Base-by-base conservation (phyloP, 2,329 filamentous ascomycete genomes). In the Dactylellina leptospora region DNA sequence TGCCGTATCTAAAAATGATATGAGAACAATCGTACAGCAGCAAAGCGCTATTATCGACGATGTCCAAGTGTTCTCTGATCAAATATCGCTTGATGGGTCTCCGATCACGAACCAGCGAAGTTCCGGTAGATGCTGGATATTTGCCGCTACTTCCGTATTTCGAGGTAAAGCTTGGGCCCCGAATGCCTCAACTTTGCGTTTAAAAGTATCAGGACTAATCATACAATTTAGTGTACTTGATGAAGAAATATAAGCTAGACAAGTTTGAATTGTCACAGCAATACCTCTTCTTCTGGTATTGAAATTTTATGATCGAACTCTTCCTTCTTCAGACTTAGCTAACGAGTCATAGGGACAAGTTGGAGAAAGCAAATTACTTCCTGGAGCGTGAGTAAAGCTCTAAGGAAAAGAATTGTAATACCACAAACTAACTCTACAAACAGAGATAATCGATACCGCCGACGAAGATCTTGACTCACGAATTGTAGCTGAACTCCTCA, bases 301-400 rank as follows among this genome's bases (percentile, higher is more conserved):
- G 10, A 3, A 11, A n/a, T 16, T 16, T 16, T 4, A 5, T 40
- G 4, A 40, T 40, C 11, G 9, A 2, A 9, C 23, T 38, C 18
- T 2, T 44, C 11, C 22, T 27, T 25, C 36, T 3, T 13, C 62
- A 58, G 38, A 56, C 16, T 6, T 36, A 3, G 10, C 13, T 5
- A 5, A 40, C 13, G 5, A 16, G 3, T 8, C 11, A 25, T 22
- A 71, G 64, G 59, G 92, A 96, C 80, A 96, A 96, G 82, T 86
- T 96, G 18, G 92, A 96, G 80, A 96, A 96, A 80, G 85, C 89
- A 6, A 96, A 96, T 80, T 96, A 86, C 82, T 96, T 96, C 81
- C 84, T 96, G 16, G 91, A 96, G 80, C 89, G 75, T 76, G 56
- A 33, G 75, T 38, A 10, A 42, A 36, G 4, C 33, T 28, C 13